Evolutionary conservation across 2,329 filamentous ascomycete genomes (phyloP).

Genomic region (Venturia nashicola): DNA sequence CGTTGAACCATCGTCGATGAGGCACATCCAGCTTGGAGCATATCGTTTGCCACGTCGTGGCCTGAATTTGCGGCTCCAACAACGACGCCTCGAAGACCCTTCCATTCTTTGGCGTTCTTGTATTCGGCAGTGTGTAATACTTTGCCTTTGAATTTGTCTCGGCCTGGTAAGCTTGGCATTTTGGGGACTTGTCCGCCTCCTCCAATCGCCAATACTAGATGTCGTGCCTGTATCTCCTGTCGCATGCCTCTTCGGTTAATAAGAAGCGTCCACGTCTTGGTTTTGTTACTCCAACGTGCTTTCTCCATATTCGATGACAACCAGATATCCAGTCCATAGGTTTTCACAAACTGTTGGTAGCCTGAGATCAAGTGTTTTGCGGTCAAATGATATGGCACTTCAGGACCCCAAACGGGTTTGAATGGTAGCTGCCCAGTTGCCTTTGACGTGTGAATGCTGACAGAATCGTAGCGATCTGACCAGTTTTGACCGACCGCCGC

Average conservation of each 20-base stretch:
- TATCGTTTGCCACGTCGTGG: constrained; percentile 59
- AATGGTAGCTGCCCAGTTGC: constrained; percentile 10
- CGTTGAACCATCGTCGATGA: constrained; percentile 57
- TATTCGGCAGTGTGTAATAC: constrained; percentile 34
- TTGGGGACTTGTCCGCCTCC: constrained; percentile 56
- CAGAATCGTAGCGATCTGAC: constrained; percentile 44
- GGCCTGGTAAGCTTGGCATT: constrained; percentile 47
- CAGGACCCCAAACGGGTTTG: constrained; percentile 10
- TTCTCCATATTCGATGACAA: constrained; percentile 4
- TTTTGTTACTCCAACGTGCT: constrained; percentile 41
- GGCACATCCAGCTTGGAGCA: constrained; percentile 48
- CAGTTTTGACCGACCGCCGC: constrained; percentile 51
- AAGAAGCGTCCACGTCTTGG: constrained; percentile 55
- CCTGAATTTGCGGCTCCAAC: constrained; percentile 58
- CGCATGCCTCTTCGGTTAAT: constrained; percentile 4
- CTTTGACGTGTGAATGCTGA: constrained; percentile 9
- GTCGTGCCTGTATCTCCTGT: not conserved
- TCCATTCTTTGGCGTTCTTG: constrained; percentile 30
- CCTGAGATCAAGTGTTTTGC: constrained; percentile 19
- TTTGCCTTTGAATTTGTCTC: constrained; percentile 44
- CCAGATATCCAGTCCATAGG: constrained; percentile 6
- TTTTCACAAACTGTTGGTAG: constrained; percentile 48
- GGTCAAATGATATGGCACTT: constrained; percentile 10
- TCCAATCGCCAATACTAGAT: constrained; percentile 50
- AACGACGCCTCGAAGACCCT: constrained; percentile 50